Percentiles rank a stretch among this genome's conserved stretches.
These are phyloP conservation scores for Russula lepida DNA, from an alignment of 768 basidiomycete genomes.

Conservation along the genomic window DNA sequence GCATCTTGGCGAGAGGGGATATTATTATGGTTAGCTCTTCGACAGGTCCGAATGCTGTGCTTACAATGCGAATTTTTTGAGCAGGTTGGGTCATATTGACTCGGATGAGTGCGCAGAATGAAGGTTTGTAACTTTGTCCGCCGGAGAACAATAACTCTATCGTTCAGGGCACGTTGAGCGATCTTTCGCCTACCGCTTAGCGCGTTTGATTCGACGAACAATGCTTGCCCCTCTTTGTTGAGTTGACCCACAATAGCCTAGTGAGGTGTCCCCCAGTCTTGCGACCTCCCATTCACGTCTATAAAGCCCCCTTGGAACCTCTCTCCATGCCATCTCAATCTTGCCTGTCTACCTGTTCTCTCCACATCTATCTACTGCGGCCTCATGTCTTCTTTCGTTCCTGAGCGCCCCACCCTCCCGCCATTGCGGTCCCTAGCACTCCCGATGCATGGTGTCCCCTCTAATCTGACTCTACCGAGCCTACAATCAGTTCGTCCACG, in stretches of 20 bases:
- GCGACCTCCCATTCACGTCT: background rate
- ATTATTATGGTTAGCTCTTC: background rate
- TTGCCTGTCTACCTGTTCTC: background rate
- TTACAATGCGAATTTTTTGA: slow-evolving; percentile 19
- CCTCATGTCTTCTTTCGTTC: slow-evolving; percentile 10
- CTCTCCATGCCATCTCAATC: background rate
- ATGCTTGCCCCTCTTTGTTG: slow-evolving; percentile 12
- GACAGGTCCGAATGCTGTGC: background rate
- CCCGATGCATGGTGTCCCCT: slow-evolving; percentile 13
- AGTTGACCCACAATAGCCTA: slow-evolving; percentile 14
- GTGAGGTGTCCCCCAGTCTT: background rate
- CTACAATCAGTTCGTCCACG: slow-evolving; percentile 2
- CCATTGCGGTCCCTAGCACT: slow-evolving; percentile 18
- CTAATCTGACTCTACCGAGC: slow-evolving; percentile 5
- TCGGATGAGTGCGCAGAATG: background rate
- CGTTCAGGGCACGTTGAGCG: background rate
- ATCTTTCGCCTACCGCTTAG: slow-evolving; percentile 10
- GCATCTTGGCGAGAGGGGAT: slow-evolving; percentile 46
- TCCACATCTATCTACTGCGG: background rate
- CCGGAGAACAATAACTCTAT: background rate
- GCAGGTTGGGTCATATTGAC: slow-evolving; percentile 10
- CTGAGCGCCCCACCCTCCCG: slow-evolving; percentile 19
- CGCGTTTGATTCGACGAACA: slow-evolving; percentile 5
- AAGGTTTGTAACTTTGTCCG: background rate
- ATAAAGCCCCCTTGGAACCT: slow-evolving; percentile 10